These are phyloP conservation scores for Rhodotorula kratochvilovae DNA, from an alignment of 768 basidiomycete species.

Conservation along the genomic window DNA sequence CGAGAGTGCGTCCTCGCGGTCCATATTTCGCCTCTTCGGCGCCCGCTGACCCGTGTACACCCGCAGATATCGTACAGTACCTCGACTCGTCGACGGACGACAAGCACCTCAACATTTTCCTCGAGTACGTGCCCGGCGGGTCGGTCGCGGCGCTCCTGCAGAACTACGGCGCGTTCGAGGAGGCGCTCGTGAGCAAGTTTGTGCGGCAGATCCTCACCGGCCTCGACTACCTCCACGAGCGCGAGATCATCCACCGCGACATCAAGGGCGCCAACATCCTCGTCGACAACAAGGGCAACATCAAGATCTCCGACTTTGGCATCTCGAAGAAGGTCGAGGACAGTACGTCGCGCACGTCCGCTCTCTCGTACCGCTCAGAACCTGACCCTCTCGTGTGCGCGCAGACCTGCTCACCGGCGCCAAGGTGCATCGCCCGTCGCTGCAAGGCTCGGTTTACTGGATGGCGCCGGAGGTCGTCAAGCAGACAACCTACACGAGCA, in stretches of 20 bases:
- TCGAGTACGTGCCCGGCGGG: conserved; percentile 98
- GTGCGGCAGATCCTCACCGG: conserved; percentile 86
- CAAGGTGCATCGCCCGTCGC: conserved; percentile 77
- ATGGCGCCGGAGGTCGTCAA: conserved; percentile 99
- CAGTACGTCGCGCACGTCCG: conserved; percentile 58
- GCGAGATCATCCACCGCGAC: conserved; percentile 90
- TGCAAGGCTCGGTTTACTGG: conserved; percentile 98
- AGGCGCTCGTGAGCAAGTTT: conserved; percentile 86
- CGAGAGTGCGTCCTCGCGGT: conserved; percentile 77
- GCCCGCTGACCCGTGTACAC: background rate
- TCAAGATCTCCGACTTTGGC: conserved; percentile 98
- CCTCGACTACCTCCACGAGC: conserved; percentile 85
- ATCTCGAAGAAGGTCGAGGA: conserved; percentile 97
- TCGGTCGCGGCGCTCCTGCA: conserved; percentile 83
- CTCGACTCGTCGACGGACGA: conserved; percentile 92
- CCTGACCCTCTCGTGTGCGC: background rate
- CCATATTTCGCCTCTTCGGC: too few species aligned
- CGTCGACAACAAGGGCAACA: conserved; percentile 82
- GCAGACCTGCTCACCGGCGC: conserved; percentile 52
- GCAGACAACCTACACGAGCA: conserved; percentile 92
- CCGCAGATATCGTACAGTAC: conserved; percentile 92
- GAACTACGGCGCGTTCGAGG: conserved; percentile 80
- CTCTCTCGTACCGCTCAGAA: too few species aligned
- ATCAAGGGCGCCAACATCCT: conserved; percentile 99
- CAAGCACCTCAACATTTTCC: conserved; percentile 76